Evolutionary conservation across 164 flowering plant species (phyloP).

Genomic region (Berberis thunbergii): DNA sequence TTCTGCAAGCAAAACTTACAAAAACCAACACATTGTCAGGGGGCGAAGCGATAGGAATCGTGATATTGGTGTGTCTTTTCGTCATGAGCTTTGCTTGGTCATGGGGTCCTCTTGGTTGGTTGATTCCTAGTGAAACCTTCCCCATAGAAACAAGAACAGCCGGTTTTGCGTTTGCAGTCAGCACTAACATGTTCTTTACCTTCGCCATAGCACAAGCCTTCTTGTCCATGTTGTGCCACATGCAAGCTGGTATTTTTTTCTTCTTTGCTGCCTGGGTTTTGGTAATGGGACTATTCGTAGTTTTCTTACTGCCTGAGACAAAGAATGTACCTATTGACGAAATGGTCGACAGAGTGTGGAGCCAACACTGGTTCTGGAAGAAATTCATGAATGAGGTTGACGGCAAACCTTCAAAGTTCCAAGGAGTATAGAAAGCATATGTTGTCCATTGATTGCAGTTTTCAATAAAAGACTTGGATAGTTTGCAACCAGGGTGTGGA

Average conservation of each 20-base stretch:
- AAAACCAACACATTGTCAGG: background rate
- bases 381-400: conserved; percentile 6
- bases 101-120: conserved; percentile 60
- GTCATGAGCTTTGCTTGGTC: conserved; percentile 50
- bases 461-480: too few species aligned
- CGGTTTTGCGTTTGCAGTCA: conserved; percentile 51
- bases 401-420: too few species aligned
- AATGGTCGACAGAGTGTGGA: conserved; percentile 41
- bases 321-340: conserved; percentile 35
- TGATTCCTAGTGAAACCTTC: conserved; percentile 49
- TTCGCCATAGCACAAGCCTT: conserved; percentile 64
- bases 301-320: conserved; percentile 43
- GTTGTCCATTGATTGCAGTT: too few species aligned
- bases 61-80: conserved; percentile 23
- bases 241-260: conserved; percentile 50
- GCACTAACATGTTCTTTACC: conserved; percentile 60
- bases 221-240: conserved; percentile 51
- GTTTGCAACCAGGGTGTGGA: too few species aligned
- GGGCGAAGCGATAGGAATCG: conserved; percentile 15
- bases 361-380: conserved; percentile 37
- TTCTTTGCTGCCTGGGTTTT: conserved; percentile 50
- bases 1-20: conserved; percentile 13
- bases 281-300: conserved; percentile 31
- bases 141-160: conserved; percentile 47
- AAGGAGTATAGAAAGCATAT: too few species aligned